phyloP scores from a whole-genome alignment of 139 green algal genomes.

The Chlorella ohadii region DNA sequence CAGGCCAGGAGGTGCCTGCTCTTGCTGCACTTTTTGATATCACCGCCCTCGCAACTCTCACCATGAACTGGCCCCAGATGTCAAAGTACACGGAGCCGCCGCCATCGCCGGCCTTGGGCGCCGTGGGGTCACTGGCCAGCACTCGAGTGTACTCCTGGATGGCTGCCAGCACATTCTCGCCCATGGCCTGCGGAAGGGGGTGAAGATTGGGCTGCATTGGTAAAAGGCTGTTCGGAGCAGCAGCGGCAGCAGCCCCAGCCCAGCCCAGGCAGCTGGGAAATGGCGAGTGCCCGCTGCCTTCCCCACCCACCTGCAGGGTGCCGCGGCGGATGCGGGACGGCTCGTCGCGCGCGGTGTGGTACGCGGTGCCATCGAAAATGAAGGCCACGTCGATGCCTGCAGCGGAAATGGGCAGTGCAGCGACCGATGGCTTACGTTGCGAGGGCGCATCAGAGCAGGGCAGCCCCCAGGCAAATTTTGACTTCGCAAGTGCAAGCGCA shows the following conservation, averaged over 20 bases:
- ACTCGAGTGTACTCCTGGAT: constrained; percentile 44
- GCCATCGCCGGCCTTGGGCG: background rate
- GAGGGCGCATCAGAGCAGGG: too few species aligned
- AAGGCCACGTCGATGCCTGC: constrained; percentile 76
- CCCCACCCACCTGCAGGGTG: constrained; percentile 56
- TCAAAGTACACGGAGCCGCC: constrained; percentile 49
- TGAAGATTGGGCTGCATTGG: too few species aligned
- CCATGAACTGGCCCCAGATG: constrained; percentile 42
- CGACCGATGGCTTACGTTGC: background rate
- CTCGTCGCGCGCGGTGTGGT: constrained; percentile 71
- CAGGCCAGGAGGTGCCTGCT: too few species aligned
- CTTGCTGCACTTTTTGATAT: too few species aligned
- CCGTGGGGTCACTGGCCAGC: constrained; percentile 21
- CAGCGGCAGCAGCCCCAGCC: too few species aligned
- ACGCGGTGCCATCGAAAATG: constrained; percentile 66
- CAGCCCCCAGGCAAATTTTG: too few species aligned
- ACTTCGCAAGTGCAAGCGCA: too few species aligned
- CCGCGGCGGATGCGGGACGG: constrained; percentile 60
- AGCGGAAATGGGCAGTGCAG: background rate
- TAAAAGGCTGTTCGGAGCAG: background rate
- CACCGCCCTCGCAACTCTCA: background rate
- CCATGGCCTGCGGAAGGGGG: constrained; percentile 51
- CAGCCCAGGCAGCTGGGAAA: too few species aligned
- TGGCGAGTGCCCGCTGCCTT: too few species aligned
- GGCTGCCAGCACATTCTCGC: constrained; percentile 54